Base-by-base conservation (phyloP, 2,329 filamentous ascomycete species). In the Aspergillus persii region DNA sequence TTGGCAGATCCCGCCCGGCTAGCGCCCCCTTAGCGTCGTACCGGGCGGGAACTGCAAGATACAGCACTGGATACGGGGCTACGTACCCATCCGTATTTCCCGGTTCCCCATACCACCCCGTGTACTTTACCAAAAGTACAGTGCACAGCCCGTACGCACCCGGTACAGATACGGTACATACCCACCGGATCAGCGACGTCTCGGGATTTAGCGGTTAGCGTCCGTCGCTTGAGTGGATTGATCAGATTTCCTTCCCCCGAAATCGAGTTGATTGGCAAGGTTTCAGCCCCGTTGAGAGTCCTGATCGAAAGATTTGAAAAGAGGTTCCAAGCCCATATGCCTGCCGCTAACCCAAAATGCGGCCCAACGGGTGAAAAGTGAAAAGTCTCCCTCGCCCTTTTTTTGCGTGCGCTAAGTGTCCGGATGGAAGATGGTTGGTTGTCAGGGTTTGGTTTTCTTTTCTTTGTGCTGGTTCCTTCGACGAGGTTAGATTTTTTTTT, bases 181-280 rank as follows among this genome's bases (percentile, higher is more conserved):
- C 12, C 41, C 41, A 46, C 41, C 33, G 36, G 44, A 47, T 47
- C 44, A 11, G 44, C 44, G 26, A 41, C 36, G n/a, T 41, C 41
- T 60, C 26, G 46, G 53, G 39, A 46, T 15, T 23, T 36, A 41
- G 33, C 51, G 36, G 50, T 55, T 61, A 61, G 57, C 53, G 56
- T 57, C 57, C 54, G 54, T 56, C 41, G 48, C 15, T n/a, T 31
- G 46, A 46, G 36, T 30, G 30, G 39, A 48, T 48, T 54, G 44
- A 30, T 15, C 33, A 44, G 48, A 47, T 47, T 47, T 11, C 18
- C 48, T 23, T 30, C 31, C n/a, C 30, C 11, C 30, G 30, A 49
- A 9, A 33, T 36, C 29, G 29, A 44, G 27, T 23, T 58, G 50
- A 64, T 64, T 64, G 63, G 63, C 27, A 51, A 30, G 50, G 58